Base-by-base conservation (phyloP, 371 early-diverging fungal genomes). In the Mucor mucedo region DNA sequence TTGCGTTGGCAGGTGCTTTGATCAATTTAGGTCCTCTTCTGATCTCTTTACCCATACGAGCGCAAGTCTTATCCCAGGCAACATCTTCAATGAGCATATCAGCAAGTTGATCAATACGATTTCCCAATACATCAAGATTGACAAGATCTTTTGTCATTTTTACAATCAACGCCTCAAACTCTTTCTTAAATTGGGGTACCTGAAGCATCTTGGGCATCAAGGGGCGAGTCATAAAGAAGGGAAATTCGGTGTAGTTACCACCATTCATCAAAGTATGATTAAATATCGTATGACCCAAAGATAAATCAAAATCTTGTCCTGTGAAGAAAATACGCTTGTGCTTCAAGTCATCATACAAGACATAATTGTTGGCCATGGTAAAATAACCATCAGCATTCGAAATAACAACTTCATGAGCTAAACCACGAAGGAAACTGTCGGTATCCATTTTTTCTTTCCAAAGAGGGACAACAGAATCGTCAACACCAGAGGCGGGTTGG, bases 261-360 rank as follows among this genome's bases (percentile, higher is more conserved):
- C 52, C 63, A 13, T 58, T 13, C 7, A 77, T 21, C 58, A 49
- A 39, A 8, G 38, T 27, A 52, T 61, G 45, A 4, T 57, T 44
- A 6, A 61, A 63, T 1, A 66, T 65, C 2, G 67, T 64, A 56
- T 41, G 64, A 32, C 75, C 73, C 66, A 78, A 58, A 2, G 64
- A 58, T 29, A 66, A 58, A 59, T 75, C 78, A 52, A 75, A 55
- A 28, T 78, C 78, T 66, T 71, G 70, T 5, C 55, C 58, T n/a
- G 69, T 68, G 35, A 53, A 75, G 13, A 69, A 54, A 41, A 71
- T 56, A 2, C 59, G 56, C 9, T 54, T 56, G 11, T 48, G 39
- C 7, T 41, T 33, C n/a, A 63, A 60, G n/a, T 70, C 50, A 4
- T 73, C 63, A 45, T 77, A 77, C 42, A 77, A 16, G 28, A 72